phyloP scores from a whole-genome alignment of 75 land plant genomes.

The Cryptomeria japonica region DNA sequence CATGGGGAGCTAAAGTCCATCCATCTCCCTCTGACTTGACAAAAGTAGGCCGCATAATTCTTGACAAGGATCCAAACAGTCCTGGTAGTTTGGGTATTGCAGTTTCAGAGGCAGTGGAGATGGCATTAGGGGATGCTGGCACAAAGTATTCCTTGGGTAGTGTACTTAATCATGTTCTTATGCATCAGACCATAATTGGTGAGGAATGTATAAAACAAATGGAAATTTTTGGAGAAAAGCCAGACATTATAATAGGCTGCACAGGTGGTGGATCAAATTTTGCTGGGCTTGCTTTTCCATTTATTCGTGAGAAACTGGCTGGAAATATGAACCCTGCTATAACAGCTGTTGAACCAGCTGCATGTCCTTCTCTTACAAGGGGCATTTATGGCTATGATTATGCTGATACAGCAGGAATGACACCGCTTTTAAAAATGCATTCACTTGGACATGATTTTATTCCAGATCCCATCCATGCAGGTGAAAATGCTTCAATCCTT shows the following conservation, averaged over 20 bases:
- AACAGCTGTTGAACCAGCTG: conserved; percentile 90
- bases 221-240: conserved; percentile 72
- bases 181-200: conserved; percentile 93
- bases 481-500: conserved; percentile 25
- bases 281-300: conserved; percentile 82
- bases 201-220: conserved; percentile 85
- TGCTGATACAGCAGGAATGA: conserved; percentile 88
- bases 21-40: conserved; percentile 81
- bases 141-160: conserved; percentile 94
- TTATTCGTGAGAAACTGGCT: conserved; percentile 78
- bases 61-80: conserved; percentile 53
- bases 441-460: conserved; percentile 94
- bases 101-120: conserved; percentile 90
- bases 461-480: conserved; percentile 98
- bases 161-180: conserved; percentile 87
- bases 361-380: conserved; percentile 89
- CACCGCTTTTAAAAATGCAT: conserved; percentile 97
- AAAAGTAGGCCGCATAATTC: conserved; percentile 58
- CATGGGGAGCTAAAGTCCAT: conserved; percentile 95
- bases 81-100: conserved; percentile 95
- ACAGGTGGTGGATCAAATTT: conserved; percentile 98
- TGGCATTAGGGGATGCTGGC: conserved; percentile 62
- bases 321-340: conserved; percentile 79
- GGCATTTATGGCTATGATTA: conserved; percentile 90
- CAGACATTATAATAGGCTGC: conserved; percentile 86